Base-by-base conservation (phyloP, 495 filamentous ascomycete genomes). In the Penicillium lividum region DNA sequence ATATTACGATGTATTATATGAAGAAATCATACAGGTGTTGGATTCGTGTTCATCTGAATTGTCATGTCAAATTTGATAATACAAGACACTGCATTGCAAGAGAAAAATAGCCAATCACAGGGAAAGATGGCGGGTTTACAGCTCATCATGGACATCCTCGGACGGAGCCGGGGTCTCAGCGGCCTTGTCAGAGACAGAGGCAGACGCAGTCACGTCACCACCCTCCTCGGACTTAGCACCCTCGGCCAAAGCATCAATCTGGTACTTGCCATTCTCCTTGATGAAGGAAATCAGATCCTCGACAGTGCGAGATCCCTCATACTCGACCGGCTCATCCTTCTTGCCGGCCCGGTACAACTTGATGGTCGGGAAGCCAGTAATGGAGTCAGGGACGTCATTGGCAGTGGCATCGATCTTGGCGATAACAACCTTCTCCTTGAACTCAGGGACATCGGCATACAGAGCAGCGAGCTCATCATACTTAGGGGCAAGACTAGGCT, bases 361-460 rank as follows among this genome's bases (percentile, higher is more conserved):
- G 84, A 99, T 98, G 71, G 94, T 99, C 30, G 94, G 94, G 90
- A 99, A 99, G 53, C 94, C 94, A 71, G 89, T 86, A 73, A 99
- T 94, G 72, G 96, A 89, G 74, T 97, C 93, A 11, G 95, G 94
- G 28, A 98, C 90, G 71, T 98, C 94, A 79, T 98, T 98, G 80
- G 81, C 79, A 36, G 95, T 99, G 48, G 94, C 94, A 72, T 99
- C 94, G 67, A 99, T 90, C 86, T 99, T 99, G 73, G 95, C 94
- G 66, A 99, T 86, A 59, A 89, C 89, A 38, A 98, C 88, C 83
- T 97, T 89, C 68, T 87, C 81, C 72, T 84, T 82, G 70, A 85
- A 84, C 55, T 91, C 88, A 55, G 84, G 77, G 66, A 80, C 74
- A 61, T 87, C 80, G 70, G 80, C 80, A 78, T 93, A 99, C 54